Percentiles rank a stretch among this genome's conserved stretches.
Evolutionary conservation across 495 filamentous ascomycete genomes (phyloP).

Genomic region (Aspergillus nanangensis): DNA sequence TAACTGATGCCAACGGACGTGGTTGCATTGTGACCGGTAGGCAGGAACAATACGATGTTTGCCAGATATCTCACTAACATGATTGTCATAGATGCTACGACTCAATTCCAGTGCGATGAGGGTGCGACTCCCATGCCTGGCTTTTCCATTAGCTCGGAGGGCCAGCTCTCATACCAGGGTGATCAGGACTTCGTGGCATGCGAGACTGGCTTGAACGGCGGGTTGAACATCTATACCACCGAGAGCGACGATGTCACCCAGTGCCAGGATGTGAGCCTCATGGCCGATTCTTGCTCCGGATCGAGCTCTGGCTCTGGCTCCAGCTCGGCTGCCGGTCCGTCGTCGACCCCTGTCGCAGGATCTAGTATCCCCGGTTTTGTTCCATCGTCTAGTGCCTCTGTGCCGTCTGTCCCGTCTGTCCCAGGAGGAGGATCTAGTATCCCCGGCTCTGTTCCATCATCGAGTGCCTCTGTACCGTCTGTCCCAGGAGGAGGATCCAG

Average conservation of each 20-base stretch:
- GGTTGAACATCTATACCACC: constrained; percentile 49
- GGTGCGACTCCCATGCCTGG: constrained; percentile 40
- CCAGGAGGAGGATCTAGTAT: not conserved
- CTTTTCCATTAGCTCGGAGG: constrained; percentile 47
- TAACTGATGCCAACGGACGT: constrained; percentile 48
- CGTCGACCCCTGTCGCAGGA: constrained; percentile 8
- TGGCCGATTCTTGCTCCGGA: constrained; percentile 43
- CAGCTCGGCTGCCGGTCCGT: constrained; percentile 9
- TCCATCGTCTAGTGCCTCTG: not conserved
- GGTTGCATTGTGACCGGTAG: constrained; percentile 56
- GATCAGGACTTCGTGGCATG: constrained; percentile 50
- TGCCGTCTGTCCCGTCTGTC: not conserved
- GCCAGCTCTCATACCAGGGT: constrained; percentile 39
- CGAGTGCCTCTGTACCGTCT: constrained; percentile 3
- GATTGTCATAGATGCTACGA: constrained; percentile 42
- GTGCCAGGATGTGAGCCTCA: constrained; percentile 44
- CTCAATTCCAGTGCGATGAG: constrained; percentile 62
- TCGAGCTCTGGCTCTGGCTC: constrained; percentile 19
- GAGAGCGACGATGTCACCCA: constrained; percentile 36
- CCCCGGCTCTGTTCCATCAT: not conserved
- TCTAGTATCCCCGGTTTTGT: not conserved
- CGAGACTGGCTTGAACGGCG: constrained; percentile 43
- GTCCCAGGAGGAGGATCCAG: not conserved
- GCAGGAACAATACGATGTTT: constrained; percentile 10
- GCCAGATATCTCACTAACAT: constrained; percentile 2